These are phyloP conservation scores for Penicillium glabrum DNA, from an alignment of 2,329 filamentous ascomycete genomes.

Conservation along the genomic window DNA sequence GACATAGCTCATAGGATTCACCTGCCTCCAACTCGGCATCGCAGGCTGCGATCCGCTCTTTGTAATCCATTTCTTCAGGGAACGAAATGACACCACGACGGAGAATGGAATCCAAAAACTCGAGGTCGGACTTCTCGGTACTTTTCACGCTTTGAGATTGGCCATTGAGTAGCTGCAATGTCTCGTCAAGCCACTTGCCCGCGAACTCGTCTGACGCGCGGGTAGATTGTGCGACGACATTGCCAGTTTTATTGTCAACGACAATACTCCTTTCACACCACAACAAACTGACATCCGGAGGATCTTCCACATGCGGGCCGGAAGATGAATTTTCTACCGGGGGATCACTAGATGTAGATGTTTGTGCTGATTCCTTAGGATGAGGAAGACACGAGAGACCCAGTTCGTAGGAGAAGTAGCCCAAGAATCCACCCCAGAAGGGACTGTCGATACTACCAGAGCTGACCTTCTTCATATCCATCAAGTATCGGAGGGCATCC, in stretches of 20 bases:
- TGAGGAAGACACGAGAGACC: conserved; percentile 61
- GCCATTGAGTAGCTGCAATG: conserved; percentile 24
- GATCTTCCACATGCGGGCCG: conserved; percentile 31
- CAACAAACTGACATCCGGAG: conserved; percentile 71
- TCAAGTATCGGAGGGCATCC: conserved; percentile 38
- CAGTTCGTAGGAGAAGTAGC: conserved; percentile 82
- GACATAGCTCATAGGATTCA: conserved; percentile 81
- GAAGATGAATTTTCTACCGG: background rate
- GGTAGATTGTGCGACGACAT: conserved; percentile 69
- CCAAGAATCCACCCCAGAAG: conserved; percentile 82
- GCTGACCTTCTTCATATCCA: conserved; percentile 41
- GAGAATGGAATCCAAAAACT: conserved; percentile 33
- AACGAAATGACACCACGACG: conserved; percentile 28
- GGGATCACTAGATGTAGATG: conserved; percentile 2
- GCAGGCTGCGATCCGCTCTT: conserved; percentile 65
- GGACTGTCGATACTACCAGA: conserved; percentile 43
- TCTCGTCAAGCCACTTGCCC: conserved; percentile 49
- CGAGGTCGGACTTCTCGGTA: conserved; percentile 15
- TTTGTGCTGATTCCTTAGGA: conserved; percentile 38
- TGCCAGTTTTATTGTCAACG: conserved; percentile 66
- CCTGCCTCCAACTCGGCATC: conserved; percentile 72
- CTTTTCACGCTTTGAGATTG: conserved; percentile 10
- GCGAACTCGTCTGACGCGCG: conserved; percentile 38
- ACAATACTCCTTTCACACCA: conserved; percentile 78
- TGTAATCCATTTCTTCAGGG: conserved; percentile 56